Evolutionary conservation across 805 yeast species (phyloP).

Genomic region (Ogataea trehaloabstinens): DNA sequence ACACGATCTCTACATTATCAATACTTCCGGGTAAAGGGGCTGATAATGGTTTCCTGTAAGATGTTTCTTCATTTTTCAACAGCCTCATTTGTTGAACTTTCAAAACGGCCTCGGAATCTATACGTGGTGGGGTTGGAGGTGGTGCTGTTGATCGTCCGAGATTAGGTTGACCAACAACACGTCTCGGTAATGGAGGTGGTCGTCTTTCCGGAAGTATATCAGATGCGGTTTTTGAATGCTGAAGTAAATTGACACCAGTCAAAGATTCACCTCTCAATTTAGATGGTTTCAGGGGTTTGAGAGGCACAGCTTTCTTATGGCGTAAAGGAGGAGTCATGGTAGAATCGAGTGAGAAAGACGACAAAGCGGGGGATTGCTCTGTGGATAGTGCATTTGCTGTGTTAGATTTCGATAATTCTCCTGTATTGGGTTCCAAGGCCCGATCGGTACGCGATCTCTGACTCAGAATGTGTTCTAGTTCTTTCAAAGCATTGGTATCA

Average conservation of each 20-base stretch:
- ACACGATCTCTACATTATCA: conserved; percentile 15
- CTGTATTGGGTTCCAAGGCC: neutral
- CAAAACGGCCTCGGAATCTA: conserved; percentile 1
- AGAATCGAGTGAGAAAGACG: neutral
- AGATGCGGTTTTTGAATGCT: neutral
- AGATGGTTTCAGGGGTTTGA: conserved; percentile 1
- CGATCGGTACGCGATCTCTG: neutral
- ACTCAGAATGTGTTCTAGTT: conserved; percentile 9
- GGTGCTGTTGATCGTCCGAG: neutral
- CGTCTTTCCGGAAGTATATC: neutral
- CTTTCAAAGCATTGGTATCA: conserved; percentile 30
- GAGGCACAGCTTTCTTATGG: neutral
- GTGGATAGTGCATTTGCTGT: neutral
- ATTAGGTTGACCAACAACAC: neutral
- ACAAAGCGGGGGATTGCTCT: no score
- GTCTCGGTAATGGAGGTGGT: conserved; percentile 1
- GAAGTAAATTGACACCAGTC: neutral
- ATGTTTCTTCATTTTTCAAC: neutral
- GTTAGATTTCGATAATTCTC: neutral
- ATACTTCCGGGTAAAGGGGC: conserved; percentile 3
- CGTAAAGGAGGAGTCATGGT: neutral
- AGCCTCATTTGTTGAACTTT: neutral
- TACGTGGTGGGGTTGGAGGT: neutral
- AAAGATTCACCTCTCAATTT: neutral
- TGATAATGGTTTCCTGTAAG: neutral